Base-by-base conservation (phyloP, 495 filamentous ascomycete genomes). In the Sphaerosporella brunnea region DNA sequence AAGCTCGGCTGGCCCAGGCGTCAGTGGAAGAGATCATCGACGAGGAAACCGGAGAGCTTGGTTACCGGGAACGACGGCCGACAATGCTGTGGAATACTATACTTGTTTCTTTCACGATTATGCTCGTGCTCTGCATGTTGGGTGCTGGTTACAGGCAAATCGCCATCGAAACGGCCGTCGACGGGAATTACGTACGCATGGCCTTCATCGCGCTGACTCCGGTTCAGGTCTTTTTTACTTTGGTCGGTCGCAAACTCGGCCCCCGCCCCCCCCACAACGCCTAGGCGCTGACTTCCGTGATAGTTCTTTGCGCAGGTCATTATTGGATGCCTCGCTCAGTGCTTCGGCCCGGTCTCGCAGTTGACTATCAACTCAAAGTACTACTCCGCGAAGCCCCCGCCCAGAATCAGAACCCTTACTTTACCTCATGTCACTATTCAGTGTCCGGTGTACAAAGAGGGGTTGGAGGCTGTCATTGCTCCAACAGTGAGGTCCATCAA, bases 381-480 rank as follows among this genome's bases (percentile, higher is more conserved):
- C 64, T 85, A 80, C 65, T 85, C 80, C 2, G 80, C 78, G 19
- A 63, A 65, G 35, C 69, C 73, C 4, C 77, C 80, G 1, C 70
- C 70, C 36, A 65, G 80, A 16, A 47, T 61, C 28, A 47, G 53
- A 21, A 49, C 43, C 2, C 42, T 50, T 0, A 39, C 46, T 2
- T 51, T 80, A 18, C 79, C 79, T 4, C 79, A 83, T 54, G 68
- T 84, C 30, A 83, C 79, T 3, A 78, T 83, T 49, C 79, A 84
- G 60, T 76, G 75, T 66, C 79, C 79, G 4, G 77, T 84, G 1
- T 84, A 82, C 65, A 84, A 80, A 54, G 80, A 84, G 61, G 77
- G 78, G 36, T 64, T 84, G 3, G 61, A 61, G 28, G 36, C 44
- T 34, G 63, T 65, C 35, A 65, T 65, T 26, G 53, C 47, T 19